Conservation (phyloP, 768 basidiomycete species). For the Rhizopogon roseolus region DNA sequence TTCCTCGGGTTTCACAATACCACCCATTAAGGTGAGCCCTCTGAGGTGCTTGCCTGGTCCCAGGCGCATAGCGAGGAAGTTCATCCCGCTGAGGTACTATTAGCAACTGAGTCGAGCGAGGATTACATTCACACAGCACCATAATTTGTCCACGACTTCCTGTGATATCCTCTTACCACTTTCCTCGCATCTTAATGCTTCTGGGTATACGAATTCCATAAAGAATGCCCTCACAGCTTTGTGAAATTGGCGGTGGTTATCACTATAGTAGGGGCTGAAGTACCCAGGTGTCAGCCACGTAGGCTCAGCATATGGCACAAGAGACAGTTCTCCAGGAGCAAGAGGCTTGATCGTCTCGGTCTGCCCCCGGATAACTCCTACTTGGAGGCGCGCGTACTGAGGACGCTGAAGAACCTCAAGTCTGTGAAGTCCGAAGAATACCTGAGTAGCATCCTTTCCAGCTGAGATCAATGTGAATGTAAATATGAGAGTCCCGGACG, state of each 20-base stretch:
- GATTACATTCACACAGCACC: slow-evolving; percentile 32
- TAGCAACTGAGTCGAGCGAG: background rate
- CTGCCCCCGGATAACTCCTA: slow-evolving; percentile 58
- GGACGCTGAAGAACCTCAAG: slow-evolving; percentile 74
- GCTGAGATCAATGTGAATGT: slow-evolving; percentile 30
- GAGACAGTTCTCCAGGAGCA: slow-evolving; percentile 59
- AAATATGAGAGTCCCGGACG: background rate
- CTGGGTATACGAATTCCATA: slow-evolving; percentile 67
- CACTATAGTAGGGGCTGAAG: slow-evolving; percentile 74
- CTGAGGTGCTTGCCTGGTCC: slow-evolving; percentile 88
- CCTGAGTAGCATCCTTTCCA: slow-evolving; percentile 64
- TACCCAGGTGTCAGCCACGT: slow-evolving; percentile 71
- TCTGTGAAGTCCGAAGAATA: slow-evolving; percentile 82
- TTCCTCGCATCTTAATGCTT: slow-evolving; percentile 77
- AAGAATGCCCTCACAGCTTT: slow-evolving; percentile 72
- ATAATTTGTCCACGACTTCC: slow-evolving; percentile 79
- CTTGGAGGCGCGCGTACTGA: slow-evolving; percentile 65
- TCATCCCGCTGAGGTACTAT: slow-evolving; percentile 47
- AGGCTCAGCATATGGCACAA: slow-evolving; percentile 83
- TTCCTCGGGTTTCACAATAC: slow-evolving; percentile 74
- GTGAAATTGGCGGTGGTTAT: slow-evolving; percentile 72
- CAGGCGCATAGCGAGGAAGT: slow-evolving; percentile 85
- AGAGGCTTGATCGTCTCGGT: slow-evolving; percentile 49
- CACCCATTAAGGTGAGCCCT: slow-evolving; percentile 72
- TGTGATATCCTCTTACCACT: slow-evolving; percentile 84